Conservation (phyloP, 768 basidiomycete genomes). For the Cubamyces sp. region DNA sequence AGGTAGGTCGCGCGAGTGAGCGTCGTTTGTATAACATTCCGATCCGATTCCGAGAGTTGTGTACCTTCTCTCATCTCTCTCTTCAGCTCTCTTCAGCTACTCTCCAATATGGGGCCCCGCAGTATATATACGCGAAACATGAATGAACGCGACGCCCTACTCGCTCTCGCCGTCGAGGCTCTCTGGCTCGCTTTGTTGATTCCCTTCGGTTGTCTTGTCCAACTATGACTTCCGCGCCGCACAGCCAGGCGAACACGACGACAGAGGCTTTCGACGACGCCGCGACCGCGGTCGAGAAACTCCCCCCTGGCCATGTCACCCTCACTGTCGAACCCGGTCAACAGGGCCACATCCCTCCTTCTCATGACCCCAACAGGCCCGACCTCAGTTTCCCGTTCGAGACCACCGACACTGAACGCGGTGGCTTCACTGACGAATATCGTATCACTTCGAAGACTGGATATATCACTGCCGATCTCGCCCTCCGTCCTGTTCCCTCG, state of each 20-base stretch:
- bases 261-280: conserved; percentile 7
- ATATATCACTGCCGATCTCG: conserved; percentile 34
- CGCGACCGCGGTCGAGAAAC: conserved; percentile 11
- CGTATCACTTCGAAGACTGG: conserved; percentile 35
- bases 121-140: background rate
- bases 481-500: conserved; percentile 36
- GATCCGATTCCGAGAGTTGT: conserved; percentile 14
- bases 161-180: background rate
- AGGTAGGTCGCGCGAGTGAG: background rate
- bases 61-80: background rate
- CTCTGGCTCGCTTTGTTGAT: background rate
- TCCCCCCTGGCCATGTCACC: conserved; percentile 4
- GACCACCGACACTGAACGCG: conserved; percentile 31
- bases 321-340: conserved; percentile 1
- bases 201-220: background rate
- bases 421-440: conserved; percentile 41
- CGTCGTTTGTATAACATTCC: background rate
- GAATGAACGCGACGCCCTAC: background rate
- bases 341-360: conserved; percentile 10
- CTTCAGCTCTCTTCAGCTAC: conserved; percentile 2
- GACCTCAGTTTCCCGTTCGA: conserved; percentile 37
- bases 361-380: conserved; percentile 28
- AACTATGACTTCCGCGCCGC: background rate
- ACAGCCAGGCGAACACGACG: conserved; percentile 19
- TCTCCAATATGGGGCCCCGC: conserved; percentile 1